These are phyloP conservation scores for Pseudopithomyces maydicus DNA, from an alignment of 2,329 filamentous ascomycete genomes.

Conservation along the genomic window DNA sequence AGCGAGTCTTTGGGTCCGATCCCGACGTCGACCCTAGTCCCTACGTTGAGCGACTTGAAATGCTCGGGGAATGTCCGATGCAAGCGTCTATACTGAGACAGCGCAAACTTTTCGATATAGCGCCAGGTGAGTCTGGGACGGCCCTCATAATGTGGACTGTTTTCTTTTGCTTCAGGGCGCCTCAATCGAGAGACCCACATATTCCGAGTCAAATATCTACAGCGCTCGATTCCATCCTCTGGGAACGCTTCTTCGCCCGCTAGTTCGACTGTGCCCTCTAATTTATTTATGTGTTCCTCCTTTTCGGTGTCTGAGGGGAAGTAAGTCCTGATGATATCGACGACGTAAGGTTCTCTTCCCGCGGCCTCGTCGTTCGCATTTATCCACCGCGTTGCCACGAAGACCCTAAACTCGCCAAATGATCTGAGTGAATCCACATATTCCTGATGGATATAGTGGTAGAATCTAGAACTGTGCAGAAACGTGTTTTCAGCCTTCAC, in stretches of 20 bases:
- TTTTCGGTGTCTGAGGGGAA: neutral
- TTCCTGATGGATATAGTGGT: constrained; percentile 1
- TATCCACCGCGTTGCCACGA: neutral
- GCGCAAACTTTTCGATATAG: neutral
- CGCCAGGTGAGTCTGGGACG: neutral
- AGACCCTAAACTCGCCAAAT: neutral
- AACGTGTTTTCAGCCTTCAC: neutral
- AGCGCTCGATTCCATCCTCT: neutral
- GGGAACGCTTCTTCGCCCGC: neutral
- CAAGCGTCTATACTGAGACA: neutral
- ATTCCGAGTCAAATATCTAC: neutral
- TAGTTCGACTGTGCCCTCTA: neutral
- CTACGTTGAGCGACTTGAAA: neutral
- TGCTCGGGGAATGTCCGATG: neutral
- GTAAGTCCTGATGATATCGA: neutral
- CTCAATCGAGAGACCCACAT: neutral
- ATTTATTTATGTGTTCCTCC: neutral
- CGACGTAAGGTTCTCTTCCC: neutral
- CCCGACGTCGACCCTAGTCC: neutral
- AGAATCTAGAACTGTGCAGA: neutral
- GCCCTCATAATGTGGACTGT: neutral
- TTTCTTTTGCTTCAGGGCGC: neutral
- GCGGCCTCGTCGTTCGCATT: neutral
- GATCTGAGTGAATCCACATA: neutral
- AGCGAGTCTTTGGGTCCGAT: neutral